Conservation (phyloP, 1,139 yeast species). For the Blastobotrys proliferans region DNA sequence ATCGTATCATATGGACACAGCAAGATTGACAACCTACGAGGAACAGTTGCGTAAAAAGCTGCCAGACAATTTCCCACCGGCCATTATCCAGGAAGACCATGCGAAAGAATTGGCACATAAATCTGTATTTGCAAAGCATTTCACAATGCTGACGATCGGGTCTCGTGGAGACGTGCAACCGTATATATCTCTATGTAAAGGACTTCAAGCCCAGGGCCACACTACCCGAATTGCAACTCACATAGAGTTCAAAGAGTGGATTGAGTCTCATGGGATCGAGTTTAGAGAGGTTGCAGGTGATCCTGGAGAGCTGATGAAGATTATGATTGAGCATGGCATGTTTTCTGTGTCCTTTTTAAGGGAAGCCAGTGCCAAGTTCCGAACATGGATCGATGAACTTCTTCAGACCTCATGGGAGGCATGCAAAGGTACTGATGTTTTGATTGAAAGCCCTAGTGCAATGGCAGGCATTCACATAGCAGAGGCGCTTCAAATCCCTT, state of each 20-base stretch:
- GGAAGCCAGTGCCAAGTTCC: slow-evolving; percentile 76
- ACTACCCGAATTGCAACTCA: slow-evolving; percentile 82
- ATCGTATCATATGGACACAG: slow-evolving; percentile 23
- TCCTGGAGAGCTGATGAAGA: slow-evolving; percentile 85
- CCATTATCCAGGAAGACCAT: slow-evolving; percentile 5
- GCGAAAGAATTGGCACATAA: slow-evolving; percentile 12
- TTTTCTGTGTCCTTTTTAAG: slow-evolving; percentile 77
- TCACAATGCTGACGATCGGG: slow-evolving; percentile 82
- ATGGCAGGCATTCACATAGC: slow-evolving; percentile 96
- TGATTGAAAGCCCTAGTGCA: slow-evolving; percentile 91
- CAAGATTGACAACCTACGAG: slow-evolving; percentile 33
- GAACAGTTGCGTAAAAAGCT: slow-evolving; percentile 24
- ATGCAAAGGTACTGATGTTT: slow-evolving; percentile 75
- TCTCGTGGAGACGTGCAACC: slow-evolving; percentile 97
- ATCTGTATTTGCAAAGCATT: slow-evolving; percentile 42
- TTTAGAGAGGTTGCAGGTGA: slow-evolving; percentile 84
- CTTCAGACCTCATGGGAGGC: slow-evolving; percentile 75
- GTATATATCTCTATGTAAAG: slow-evolving; percentile 83
- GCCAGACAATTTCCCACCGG: slow-evolving; percentile 14
- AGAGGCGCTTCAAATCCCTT: slow-evolving; percentile 83
- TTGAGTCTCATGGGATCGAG: slow-evolving; percentile 57
- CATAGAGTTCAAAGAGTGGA: slow-evolving; percentile 72
- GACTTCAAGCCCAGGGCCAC: slow-evolving; percentile 76
- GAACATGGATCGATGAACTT: slow-evolving; percentile 75
- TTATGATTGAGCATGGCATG: slow-evolving; percentile 88